Base-by-base conservation (phyloP, 1,139 yeast species). In the Geotrichum histeridarum region DNA sequence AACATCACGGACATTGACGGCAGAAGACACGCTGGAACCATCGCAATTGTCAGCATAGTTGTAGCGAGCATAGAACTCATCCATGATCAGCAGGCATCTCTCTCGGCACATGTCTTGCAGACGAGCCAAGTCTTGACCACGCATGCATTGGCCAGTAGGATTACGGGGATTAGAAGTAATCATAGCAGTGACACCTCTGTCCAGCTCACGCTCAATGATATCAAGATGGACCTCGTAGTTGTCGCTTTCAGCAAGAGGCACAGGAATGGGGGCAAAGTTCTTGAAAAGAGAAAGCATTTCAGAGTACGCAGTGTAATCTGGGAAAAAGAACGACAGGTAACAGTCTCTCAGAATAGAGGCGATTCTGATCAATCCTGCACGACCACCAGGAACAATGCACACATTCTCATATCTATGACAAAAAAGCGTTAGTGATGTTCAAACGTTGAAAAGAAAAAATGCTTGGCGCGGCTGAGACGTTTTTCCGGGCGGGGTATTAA, bases 241-340 rank as follows among this genome's bases (percentile, higher is more conserved):
- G 65, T 82, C 86, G 18, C 77, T 72, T 61, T 82, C 85, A 58
- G 75, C 77, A 61, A 82, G 72, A 0, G 86, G 86, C 9, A 81
- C 86, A 1, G 87, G 87, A 54, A 82, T 81, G 7, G 86, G 86
- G 1, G 84, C 79, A 65, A 82, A 82, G 60, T 82, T 82, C 71
- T 82, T 82, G 71, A 82, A 82, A 53, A 81, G 73, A 12, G 85
- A 79, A 63, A 82, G 72, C 86, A 82, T 82, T 67, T 82, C 87
- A n/a, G 87, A 84, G 63, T 82, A 82, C 3, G 87, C 87, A 30
- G 87, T 82, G 64, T 82, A 82, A 66, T 82, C 87, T 4, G 87
- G 87, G 61, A 82, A 73, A 67, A 82, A 82, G 67, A 81, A 82
- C 17, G 84, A 78, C 55, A 82, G 69, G 64, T 82, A 82, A 63